Evolutionary conservation across 345 rosid species (phyloP).

Genomic region (Cochlearia excelsa): DNA sequence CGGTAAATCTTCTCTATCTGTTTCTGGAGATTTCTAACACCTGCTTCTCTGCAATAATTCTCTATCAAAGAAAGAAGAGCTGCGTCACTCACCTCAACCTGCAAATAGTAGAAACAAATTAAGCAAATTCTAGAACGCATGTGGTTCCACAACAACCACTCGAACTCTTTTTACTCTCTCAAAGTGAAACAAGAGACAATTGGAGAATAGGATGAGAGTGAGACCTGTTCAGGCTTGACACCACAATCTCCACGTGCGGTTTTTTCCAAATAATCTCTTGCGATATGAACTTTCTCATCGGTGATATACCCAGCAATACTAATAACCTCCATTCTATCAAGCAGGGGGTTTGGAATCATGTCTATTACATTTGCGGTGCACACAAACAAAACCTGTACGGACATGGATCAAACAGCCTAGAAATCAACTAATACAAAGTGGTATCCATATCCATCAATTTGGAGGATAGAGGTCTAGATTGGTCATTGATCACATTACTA

Average conservation of each 20-base stretch:
- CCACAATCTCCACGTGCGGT: conserved; percentile 72
- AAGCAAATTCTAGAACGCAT: background rate
- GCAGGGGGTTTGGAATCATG: conserved; percentile 76
- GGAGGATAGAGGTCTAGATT: background rate
- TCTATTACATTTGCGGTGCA: conserved; percentile 93
- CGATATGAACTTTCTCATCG: conserved; percentile 92
- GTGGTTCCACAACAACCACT: background rate
- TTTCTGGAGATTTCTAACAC: conserved; percentile 90
- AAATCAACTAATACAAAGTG: background rate
- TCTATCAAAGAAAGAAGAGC: conserved; percentile 77
- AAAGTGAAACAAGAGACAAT: conserved; percentile 6
- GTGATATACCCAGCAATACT: conserved; percentile 88
- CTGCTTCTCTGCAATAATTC: conserved; percentile 90
- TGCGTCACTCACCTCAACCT: conserved; percentile 81
- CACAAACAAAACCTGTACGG: conserved; percentile 55
- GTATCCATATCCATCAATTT: background rate
- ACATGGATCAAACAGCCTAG: background rate
- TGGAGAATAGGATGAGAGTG: conserved; percentile 1
- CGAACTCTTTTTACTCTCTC: background rate
- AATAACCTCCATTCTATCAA: conserved; percentile 96
- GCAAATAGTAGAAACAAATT: conserved; percentile 24
- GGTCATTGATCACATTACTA: conserved; percentile 5
- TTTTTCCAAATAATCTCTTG: conserved; percentile 83
- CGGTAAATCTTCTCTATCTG: conserved; percentile 89
- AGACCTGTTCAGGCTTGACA: conserved; percentile 80